phyloP scores from a whole-genome alignment of 1,284 basidiomycete genomes.

The Malassezia brasiliensis region DNA sequence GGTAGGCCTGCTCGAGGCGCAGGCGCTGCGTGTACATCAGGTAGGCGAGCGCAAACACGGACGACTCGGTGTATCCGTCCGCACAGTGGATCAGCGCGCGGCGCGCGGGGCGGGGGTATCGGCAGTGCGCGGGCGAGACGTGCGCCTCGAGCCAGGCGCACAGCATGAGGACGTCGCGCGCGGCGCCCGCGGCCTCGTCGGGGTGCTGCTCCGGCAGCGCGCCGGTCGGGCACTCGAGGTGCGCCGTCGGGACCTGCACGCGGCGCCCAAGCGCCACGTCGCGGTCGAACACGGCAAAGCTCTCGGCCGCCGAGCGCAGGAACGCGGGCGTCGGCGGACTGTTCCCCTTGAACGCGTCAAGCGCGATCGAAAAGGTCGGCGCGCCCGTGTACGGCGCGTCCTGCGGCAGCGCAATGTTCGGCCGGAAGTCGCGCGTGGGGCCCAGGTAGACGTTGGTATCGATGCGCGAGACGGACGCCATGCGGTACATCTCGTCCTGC shows the following conservation, averaged over 20 bases:
- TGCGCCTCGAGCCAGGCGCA: conserved; percentile 45
- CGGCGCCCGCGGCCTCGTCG: neutral
- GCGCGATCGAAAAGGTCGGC: conserved; percentile 58
- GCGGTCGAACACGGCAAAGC: neutral
- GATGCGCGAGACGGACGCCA: conserved; percentile 76
- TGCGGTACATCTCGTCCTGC: conserved; percentile 75
- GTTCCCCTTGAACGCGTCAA: conserved; percentile 71
- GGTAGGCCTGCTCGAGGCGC: conserved; percentile 71
- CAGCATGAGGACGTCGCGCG: conserved; percentile 24
- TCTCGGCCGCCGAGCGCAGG: conserved; percentile 55
- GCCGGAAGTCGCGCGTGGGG: conserved; percentile 5
- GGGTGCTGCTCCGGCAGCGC: neutral
- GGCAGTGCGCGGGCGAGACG: neutral
- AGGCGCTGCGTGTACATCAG: conserved; percentile 69
- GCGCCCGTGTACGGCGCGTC: conserved; percentile 12
- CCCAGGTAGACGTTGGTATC: conserved; percentile 54
- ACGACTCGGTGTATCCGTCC: conserved; percentile 65
- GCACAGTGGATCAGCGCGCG: conserved; percentile 44
- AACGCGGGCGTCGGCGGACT: conserved; percentile 58
- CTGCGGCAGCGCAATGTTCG: conserved; percentile 19
- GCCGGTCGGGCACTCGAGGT: conserved; percentile 8
- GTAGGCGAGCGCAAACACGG: conserved; percentile 73
- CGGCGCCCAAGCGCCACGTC: neutral
- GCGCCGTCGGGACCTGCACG: conserved; percentile 2
- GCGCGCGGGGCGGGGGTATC: conserved; percentile 2